A percentile compares a stretch with the other conserved stretches of the same genome.
These are phyloP conservation scores for Trichoderma atrobrunneum DNA, from an alignment of 2,329 filamentous ascomycete genomes.

Conservation along the genomic window DNA sequence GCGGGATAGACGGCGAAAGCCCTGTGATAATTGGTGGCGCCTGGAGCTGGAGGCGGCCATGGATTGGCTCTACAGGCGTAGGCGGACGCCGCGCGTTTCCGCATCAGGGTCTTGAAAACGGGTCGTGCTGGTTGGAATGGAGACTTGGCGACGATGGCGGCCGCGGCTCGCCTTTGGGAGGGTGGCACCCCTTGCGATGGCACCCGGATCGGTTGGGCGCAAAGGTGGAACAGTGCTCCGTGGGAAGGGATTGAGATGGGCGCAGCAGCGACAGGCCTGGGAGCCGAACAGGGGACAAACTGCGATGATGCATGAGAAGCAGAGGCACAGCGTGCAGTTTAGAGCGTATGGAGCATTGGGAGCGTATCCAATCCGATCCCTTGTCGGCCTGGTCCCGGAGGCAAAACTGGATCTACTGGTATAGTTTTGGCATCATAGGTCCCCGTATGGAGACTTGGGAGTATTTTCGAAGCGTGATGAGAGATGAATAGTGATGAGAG, in stretches of 20 bases:
- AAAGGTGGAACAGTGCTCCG: conserved; percentile 8
- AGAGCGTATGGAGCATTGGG: background rate
- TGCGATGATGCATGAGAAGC: background rate
- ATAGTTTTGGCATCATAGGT: background rate
- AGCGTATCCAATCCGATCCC: background rate
- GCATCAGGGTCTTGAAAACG: background rate
- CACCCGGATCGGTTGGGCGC: conserved; percentile 9
- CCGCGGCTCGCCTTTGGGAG: conserved; percentile 16
- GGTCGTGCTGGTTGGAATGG: conserved; percentile 8
- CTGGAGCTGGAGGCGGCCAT: background rate
- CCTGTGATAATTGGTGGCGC: conserved; percentile 10
- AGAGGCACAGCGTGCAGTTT: background rate
- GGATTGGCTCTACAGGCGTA: background rate
- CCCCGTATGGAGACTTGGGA: background rate
- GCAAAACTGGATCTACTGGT: background rate
- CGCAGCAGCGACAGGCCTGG: conserved; percentile 1
- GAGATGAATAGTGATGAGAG: background rate
- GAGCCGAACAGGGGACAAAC: background rate
- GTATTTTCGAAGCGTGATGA: background rate
- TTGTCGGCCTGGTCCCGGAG: background rate
- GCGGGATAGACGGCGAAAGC: conserved; percentile 10
- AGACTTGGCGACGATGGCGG: conserved; percentile 14
- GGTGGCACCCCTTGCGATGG: conserved; percentile 12
- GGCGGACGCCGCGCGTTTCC: conserved; percentile 9
- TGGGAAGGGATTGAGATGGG: conserved; percentile 1